phyloP scores from a whole-genome alignment of 805 yeast species.

The Candida peoriensis region DNA sequence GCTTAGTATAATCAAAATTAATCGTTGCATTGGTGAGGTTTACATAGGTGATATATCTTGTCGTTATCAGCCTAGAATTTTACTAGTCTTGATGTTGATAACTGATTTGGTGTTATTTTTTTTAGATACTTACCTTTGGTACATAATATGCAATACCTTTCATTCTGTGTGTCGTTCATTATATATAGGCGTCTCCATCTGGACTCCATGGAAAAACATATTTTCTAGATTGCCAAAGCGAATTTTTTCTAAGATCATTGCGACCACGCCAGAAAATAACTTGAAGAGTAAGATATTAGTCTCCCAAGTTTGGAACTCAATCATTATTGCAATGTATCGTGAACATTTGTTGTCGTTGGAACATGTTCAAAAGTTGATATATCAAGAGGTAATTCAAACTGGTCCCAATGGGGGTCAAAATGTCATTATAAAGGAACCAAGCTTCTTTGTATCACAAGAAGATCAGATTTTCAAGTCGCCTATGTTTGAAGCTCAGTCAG shows the following conservation, averaged over 20 bases:
- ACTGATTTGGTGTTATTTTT: constrained; percentile 69
- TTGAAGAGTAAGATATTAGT: constrained; percentile 95
- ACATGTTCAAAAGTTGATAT: constrained; percentile 92
- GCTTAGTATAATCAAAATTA: constrained; percentile 48
- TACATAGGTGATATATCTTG: constrained; percentile 52
- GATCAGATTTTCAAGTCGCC: constrained; percentile 61
- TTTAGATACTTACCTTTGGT: constrained; percentile 83
- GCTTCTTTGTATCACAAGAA: constrained; percentile 77
- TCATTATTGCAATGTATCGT: constrained; percentile 98
- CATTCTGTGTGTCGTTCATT: constrained; percentile 70
- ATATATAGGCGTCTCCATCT: constrained; percentile 72
- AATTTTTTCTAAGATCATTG: constrained; percentile 62
- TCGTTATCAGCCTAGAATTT: constrained; percentile 47
- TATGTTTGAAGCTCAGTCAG: constrained; percentile 57
- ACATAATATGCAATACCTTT: constrained; percentile 70
- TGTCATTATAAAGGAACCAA: constrained; percentile 57
- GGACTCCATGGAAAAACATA: constrained; percentile 87
- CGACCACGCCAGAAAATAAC: constrained; percentile 70
- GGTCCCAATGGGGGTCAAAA: constrained; percentile 33
- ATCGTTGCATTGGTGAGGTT: constrained; percentile 57
- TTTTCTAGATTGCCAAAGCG: constrained; percentile 74
- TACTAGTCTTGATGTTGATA: constrained; percentile 46
- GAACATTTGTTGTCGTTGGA: constrained; percentile 96
- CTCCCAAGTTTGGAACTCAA: constrained; percentile 98
- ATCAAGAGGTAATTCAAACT: constrained; percentile 70